These are phyloP conservation scores for Aquanectria penicillioides DNA, from an alignment of 2,329 filamentous ascomycete species.

Conservation along the genomic window DNA sequence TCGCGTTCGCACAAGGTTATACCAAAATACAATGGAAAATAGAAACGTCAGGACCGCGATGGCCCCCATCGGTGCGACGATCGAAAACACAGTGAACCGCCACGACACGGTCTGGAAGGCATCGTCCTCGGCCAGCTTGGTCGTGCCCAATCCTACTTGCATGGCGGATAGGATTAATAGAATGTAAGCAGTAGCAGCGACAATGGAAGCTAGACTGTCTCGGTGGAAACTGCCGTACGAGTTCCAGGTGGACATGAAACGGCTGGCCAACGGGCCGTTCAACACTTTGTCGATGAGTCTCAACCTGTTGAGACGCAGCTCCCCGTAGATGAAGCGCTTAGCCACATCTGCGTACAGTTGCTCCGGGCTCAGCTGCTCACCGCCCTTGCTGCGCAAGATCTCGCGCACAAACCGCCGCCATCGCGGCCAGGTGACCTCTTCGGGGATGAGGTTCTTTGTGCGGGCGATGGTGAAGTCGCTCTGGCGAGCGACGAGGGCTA, in stretches of 20 bases:
- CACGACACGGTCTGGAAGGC: slow-evolving; percentile 56
- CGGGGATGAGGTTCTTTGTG: slow-evolving; percentile 3
- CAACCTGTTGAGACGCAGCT: slow-evolving; percentile 24
- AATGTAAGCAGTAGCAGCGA: slow-evolving; percentile 53
- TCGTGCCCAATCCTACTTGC: slow-evolving; percentile 57
- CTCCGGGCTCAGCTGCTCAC: not conserved
- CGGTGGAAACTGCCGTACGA: slow-evolving; percentile 53
- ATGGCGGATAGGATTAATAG: slow-evolving; percentile 58
- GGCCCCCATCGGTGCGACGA: slow-evolving; percentile 3
- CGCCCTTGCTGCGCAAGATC: not conserved
- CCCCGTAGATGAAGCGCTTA: slow-evolving; percentile 23
- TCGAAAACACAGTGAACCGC: slow-evolving; percentile 51
- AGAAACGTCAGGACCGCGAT: not conserved
- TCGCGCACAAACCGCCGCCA: slow-evolving; percentile 12
- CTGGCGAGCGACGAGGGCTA: slow-evolving; percentile 5
- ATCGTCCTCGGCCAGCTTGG: slow-evolving; percentile 42
- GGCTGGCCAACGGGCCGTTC: slow-evolving; percentile 25
- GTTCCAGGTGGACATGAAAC: slow-evolving; percentile 38
- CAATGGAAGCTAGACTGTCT: slow-evolving; percentile 54
- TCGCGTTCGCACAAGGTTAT: slow-evolving; percentile 4
- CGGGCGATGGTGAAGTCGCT: slow-evolving; percentile 14
- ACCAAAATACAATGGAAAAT: not conserved
- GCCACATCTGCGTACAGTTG: slow-evolving; percentile 15
- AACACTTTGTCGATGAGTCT: slow-evolving; percentile 15
- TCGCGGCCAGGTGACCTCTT: slow-evolving; percentile 10